phyloP scores from a whole-genome alignment of 805 yeast genomes.

The Pichia scutulata region DNA sequence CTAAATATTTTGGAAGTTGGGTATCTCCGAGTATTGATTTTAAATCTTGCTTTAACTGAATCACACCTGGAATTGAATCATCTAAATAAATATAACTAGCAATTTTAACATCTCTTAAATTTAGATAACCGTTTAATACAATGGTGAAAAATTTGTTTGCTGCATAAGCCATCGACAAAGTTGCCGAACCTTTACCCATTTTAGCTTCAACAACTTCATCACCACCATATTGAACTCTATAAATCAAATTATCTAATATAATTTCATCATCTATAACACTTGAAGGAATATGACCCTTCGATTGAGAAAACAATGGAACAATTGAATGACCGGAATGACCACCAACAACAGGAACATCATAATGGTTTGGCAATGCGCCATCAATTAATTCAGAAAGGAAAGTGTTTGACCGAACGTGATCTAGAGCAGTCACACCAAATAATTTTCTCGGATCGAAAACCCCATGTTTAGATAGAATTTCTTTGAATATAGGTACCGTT shows the following conservation, averaged over 20 bases:
- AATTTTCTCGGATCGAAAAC: slow-evolving; percentile 64
- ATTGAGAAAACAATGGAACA: slow-evolving; percentile 67
- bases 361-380: slow-evolving; percentile 39
- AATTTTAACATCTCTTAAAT: slow-evolving; percentile 53
- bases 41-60: slow-evolving; percentile 32
- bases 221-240: slow-evolving; percentile 93
- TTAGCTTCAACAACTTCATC: slow-evolving; percentile 92
- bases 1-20: slow-evolving; percentile 30
- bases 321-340: slow-evolving; percentile 96
- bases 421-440: slow-evolving; percentile 86
- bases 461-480: slow-evolving; percentile 60
- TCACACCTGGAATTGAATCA: slow-evolving; percentile 46
- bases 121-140: slow-evolving; percentile 25
- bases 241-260: slow-evolving; percentile 46
- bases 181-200: slow-evolving; percentile 91
- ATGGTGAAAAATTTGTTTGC: slow-evolving; percentile 69
- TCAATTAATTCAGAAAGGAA: slow-evolving; percentile 50
- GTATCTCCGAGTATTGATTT: slow-evolving; percentile 12
- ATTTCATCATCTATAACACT: slow-evolving; percentile 31
- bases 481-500: slow-evolving; percentile 83
- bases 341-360: slow-evolving; percentile 71
- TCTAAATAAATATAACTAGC: slow-evolving; percentile 48
- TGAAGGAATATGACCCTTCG: slow-evolving; percentile 24
- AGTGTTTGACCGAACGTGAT: slow-evolving; percentile 80
- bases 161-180: slow-evolving; percentile 89